Evolutionary conservation across 805 yeast species (phyloP).

Genomic region (Osmozyma mogii): DNA sequence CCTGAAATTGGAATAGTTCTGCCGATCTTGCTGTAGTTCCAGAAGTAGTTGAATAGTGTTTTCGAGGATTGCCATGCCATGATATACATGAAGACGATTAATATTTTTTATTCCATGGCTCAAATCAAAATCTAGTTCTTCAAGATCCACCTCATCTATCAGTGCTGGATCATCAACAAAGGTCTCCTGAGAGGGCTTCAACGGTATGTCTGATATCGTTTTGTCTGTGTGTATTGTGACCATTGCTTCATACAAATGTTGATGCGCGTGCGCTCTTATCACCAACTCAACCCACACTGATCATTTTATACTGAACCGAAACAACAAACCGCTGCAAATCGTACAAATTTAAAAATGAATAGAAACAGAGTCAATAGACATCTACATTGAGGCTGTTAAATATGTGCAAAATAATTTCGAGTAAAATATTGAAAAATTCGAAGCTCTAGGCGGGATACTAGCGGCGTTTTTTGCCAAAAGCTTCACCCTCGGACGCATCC

Average conservation of each 20-base stretch:
- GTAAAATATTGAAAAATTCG: background rate
- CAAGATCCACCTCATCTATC: constrained; percentile 24
- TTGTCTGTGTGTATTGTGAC: constrained; percentile 7
- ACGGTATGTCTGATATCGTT: constrained; percentile 24
- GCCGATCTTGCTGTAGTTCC: constrained; percentile 19
- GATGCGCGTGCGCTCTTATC: too few relatives aligned
- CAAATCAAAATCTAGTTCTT: constrained; percentile 29
- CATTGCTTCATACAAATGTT: constrained; percentile 1
- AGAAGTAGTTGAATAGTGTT: constrained; percentile 26
- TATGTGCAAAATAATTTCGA: too few relatives aligned
- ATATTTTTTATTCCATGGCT: constrained; percentile 23
- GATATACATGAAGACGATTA: constrained; percentile 26
- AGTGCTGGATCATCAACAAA: constrained; percentile 33
- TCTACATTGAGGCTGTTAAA: background rate
- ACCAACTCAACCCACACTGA: too few relatives aligned
- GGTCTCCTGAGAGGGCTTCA: constrained; percentile 31
- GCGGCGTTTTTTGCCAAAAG: constrained; percentile 28
- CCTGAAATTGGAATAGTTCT: constrained; percentile 18
- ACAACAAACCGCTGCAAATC: too few relatives aligned
- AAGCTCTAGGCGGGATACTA: constrained; percentile 3
- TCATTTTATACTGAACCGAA: too few relatives aligned
- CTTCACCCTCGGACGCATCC: constrained; percentile 24
- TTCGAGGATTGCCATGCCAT: constrained; percentile 25
- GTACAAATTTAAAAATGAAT: too few relatives aligned
- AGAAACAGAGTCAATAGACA: background rate